Conservation (phyloP, 1,139 yeast genomes). For the Citeromyces hawaiiensis region DNA sequence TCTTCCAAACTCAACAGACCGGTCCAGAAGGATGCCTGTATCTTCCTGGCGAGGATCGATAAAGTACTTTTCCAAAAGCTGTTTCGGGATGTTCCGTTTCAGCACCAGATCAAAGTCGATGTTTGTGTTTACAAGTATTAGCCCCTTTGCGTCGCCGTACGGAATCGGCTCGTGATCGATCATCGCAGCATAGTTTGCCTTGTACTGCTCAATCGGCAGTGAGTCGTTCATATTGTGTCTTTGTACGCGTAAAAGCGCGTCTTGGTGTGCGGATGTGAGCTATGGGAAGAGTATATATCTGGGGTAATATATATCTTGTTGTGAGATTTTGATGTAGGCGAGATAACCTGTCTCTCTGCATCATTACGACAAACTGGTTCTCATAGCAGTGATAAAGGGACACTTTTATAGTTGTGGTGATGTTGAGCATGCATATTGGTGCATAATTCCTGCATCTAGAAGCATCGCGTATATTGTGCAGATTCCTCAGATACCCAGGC, state of each 20-base stretch:
- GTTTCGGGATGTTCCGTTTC: constrained; percentile 13
- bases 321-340: too few species aligned
- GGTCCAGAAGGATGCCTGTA: constrained; percentile 2
- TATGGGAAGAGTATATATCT: too few species aligned
- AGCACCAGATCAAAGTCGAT: constrained; percentile 16
- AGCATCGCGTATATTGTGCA: too few species aligned
- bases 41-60: constrained; percentile 3
- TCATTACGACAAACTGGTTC: too few species aligned
- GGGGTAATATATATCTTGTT: too few species aligned
- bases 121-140: constrained; percentile 9
- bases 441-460: too few species aligned
- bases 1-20: not conserved
- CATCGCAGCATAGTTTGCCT: constrained; percentile 13
- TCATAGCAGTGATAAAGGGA: too few species aligned
- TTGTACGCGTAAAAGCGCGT: constrained; percentile 1
- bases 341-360: too few species aligned
- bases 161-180: constrained; percentile 12
- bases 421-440: too few species aligned
- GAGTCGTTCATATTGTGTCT: constrained; percentile 10
- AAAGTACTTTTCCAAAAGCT: constrained; percentile 12
- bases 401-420: too few species aligned
- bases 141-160: constrained; percentile 14
- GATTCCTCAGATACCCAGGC: too few species aligned
- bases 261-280: not conserved
- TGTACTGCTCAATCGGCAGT: constrained; percentile 10